Evolutionary conservation across 805 yeast species (phyloP).

Genomic region (Tetrapisispora pingtungensis): DNA sequence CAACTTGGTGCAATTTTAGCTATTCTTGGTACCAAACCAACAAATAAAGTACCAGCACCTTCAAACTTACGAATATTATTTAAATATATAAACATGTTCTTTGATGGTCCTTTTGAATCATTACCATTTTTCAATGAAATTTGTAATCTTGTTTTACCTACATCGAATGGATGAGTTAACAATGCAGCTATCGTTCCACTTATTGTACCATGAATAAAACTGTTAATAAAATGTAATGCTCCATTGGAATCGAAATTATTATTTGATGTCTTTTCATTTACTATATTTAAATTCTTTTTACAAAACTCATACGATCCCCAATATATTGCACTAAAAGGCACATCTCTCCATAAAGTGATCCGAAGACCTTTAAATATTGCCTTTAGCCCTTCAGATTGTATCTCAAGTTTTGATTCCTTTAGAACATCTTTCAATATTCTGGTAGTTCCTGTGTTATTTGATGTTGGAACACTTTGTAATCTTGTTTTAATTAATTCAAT

Average conservation of each 20-base stretch:
- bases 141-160: slow-evolving; percentile 89
- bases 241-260: slow-evolving; percentile 23
- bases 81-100: slow-evolving; percentile 59
- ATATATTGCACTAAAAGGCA: slow-evolving; percentile 90
- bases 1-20: slow-evolving; percentile 93
- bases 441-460: slow-evolving; percentile 16
- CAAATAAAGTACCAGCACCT: slow-evolving; percentile 76
- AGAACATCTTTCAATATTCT: slow-evolving; percentile 38
- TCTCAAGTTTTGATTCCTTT: slow-evolving; percentile 42
- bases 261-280: background rate
- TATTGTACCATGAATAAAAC: slow-evolving; percentile 72
- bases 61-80: slow-evolving; percentile 54
- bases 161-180: slow-evolving; percentile 90
- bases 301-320: slow-evolving; percentile 78
- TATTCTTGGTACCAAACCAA: slow-evolving; percentile 78
- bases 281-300: slow-evolving; percentile 17
- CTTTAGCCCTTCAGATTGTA: slow-evolving; percentile 45
- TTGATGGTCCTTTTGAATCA: slow-evolving; percentile 11
- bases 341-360: slow-evolving; percentile 92
- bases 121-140: slow-evolving; percentile 31
- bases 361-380: slow-evolving; percentile 77
- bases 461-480: slow-evolving; percentile 73
- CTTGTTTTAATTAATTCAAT: slow-evolving; percentile 80
- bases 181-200: slow-evolving; percentile 83
- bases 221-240: slow-evolving; percentile 35